phyloP scores from a whole-genome alignment of 192 early-diverging fungal species.

The Coemansia sp. region DNA sequence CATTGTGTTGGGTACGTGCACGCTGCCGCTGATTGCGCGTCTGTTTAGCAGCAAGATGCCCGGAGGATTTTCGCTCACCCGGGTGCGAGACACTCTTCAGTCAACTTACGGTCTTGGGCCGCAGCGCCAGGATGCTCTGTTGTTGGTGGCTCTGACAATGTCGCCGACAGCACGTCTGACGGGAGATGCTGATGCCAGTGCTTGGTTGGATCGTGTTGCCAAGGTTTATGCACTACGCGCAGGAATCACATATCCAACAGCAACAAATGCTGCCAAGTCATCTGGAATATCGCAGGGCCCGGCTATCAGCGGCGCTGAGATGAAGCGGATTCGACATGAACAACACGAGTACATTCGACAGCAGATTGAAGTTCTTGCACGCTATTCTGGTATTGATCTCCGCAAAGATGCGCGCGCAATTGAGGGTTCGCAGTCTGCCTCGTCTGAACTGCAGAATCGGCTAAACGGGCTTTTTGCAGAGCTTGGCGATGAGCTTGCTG shows the following conservation, averaged over 20 bases:
- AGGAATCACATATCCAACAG: conserved; percentile 70
- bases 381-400: conserved; percentile 74
- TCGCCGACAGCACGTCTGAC: conserved; percentile 81
- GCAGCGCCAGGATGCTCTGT: conserved; percentile 67
- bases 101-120: conserved; percentile 73
- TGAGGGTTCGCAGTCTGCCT: conserved; percentile 61
- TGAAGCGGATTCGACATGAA: conserved; percentile 72
- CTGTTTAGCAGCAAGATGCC: conserved; percentile 89
- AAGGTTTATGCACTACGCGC: conserved; percentile 71
- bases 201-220: conserved; percentile 73
- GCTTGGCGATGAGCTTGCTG: conserved; percentile 73
- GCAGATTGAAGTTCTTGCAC: conserved; percentile 81
- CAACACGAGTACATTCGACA: conserved; percentile 68
- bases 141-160: conserved; percentile 74
- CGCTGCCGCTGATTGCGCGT: conserved; percentile 82
- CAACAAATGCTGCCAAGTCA: conserved; percentile 56
- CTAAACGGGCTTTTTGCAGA: conserved; percentile 77
- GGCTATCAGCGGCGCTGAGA: conserved; percentile 84
- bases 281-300: conserved; percentile 35
- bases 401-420: conserved; percentile 66
- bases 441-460: conserved; percentile 64
- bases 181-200: conserved; percentile 74
- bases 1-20: conserved; percentile 82
- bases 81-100: conserved; percentile 68
- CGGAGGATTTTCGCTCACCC: conserved; percentile 79